These are phyloP conservation scores for Aspergillus proliferans DNA, from an alignment of 2,329 filamentous ascomycete species.

Conservation along the genomic window DNA sequence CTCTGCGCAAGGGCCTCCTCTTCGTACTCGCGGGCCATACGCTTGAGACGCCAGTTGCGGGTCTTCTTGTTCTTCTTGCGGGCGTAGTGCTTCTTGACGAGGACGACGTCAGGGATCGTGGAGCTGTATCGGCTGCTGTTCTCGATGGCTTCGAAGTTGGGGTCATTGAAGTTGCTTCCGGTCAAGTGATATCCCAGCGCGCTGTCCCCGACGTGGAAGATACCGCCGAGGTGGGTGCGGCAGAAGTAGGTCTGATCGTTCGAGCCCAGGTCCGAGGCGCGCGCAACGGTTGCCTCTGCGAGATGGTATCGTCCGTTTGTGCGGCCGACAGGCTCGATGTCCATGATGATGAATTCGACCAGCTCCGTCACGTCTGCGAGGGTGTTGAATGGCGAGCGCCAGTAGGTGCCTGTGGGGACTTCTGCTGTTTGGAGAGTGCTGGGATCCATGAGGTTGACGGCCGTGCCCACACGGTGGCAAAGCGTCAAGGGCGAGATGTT, in stretches of 20 bases:
- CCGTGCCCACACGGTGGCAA: constrained; percentile 82
- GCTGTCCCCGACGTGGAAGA: constrained; percentile 83
- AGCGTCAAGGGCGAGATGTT: constrained; percentile 83
- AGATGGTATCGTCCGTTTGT: constrained; percentile 76
- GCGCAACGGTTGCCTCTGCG: constrained; percentile 81
- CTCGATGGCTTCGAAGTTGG: constrained; percentile 76
- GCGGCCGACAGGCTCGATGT: constrained; percentile 73
- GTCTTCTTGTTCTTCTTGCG: constrained; percentile 74
- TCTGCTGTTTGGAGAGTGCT: constrained; percentile 87
- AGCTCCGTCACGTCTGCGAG: constrained; percentile 79
- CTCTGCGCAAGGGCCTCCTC: constrained; percentile 43
- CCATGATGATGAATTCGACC: constrained; percentile 89
- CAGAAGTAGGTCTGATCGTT: constrained; percentile 88
- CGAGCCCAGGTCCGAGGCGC: constrained; percentile 74
- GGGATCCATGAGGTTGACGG: constrained; percentile 83
- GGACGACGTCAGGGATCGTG: constrained; percentile 80
- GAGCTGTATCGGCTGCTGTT: constrained; percentile 67
- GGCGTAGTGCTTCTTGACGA: constrained; percentile 96
- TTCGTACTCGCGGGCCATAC: constrained; percentile 83
- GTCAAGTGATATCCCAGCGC: constrained; percentile 90
- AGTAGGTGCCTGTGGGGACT: constrained; percentile 75
- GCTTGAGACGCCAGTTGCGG: constrained; percentile 90
- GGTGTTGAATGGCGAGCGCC: constrained; percentile 78
- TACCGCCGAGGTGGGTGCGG: constrained; percentile 78
- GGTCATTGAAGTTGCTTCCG: constrained; percentile 88